phyloP scores from a whole-genome alignment of 1,139 yeast species.

The Kodamaea sp. region DNA sequence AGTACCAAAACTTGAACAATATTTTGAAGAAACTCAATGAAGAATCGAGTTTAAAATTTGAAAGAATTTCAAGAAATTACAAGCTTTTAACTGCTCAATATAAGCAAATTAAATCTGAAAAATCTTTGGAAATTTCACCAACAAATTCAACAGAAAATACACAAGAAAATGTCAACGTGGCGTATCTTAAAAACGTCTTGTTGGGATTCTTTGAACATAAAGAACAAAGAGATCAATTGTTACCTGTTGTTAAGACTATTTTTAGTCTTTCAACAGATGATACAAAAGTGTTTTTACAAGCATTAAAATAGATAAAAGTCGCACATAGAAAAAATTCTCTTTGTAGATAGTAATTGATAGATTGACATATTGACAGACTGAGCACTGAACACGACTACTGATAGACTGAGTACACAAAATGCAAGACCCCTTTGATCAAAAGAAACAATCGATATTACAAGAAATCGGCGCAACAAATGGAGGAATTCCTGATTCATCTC shows the following conservation, averaged over 20 bases:
- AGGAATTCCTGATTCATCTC: constrained; percentile 63
- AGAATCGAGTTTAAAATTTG: constrained; percentile 62
- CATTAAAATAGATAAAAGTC: constrained; percentile 40
- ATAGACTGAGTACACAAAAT: constrained; percentile 10
- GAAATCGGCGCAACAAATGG: constrained; percentile 47
- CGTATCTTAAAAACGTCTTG: constrained; percentile 82
- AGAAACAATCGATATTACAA: constrained; percentile 54
- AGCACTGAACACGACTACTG: background rate
- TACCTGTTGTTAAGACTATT: constrained; percentile 81
- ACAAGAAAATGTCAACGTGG: constrained; percentile 39
- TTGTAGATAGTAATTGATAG: too few relatives aligned
- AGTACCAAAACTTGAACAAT: constrained; percentile 53
- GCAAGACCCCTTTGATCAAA: constrained; percentile 64
- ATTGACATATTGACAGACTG: background rate
- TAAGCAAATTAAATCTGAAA: constrained; percentile 25
- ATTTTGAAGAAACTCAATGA: constrained; percentile 63
- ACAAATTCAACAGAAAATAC: constrained; percentile 3
- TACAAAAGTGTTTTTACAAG: constrained; percentile 62
- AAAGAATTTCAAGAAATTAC: constrained; percentile 63
- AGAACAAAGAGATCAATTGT: constrained; percentile 80
- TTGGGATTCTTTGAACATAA: constrained; percentile 86
- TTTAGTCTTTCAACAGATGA: constrained; percentile 67
- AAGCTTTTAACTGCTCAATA: constrained; percentile 58
- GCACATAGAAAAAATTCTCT: constrained; percentile 2
- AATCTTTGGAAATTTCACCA: constrained; percentile 4